These are phyloP conservation scores for Verticillium longisporum DNA, from an alignment of 2,329 filamentous ascomycete genomes.

Conservation along the genomic window DNA sequence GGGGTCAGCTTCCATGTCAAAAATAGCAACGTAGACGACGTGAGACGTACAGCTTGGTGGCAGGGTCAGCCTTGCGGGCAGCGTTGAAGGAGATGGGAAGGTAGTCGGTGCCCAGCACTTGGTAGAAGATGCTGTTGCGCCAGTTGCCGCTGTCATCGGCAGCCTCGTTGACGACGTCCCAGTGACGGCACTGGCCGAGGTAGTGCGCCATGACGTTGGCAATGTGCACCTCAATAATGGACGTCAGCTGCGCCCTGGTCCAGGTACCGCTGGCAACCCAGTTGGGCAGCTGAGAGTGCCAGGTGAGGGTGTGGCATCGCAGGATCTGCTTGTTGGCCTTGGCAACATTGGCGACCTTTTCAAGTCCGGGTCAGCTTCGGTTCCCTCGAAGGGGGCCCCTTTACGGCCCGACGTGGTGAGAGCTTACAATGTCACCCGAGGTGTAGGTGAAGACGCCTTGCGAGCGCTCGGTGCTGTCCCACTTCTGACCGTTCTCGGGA, in stretches of 20 bases:
- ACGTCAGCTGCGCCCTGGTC: slow-evolving; percentile 7
- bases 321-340: slow-evolving; percentile 42
- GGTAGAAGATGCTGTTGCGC: slow-evolving; percentile 36
- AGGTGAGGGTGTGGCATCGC: slow-evolving; percentile 56
- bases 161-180: slow-evolving; percentile 45
- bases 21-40: not conserved
- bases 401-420: not conserved
- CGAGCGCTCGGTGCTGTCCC: slow-evolving; percentile 52
- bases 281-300: slow-evolving; percentile 21
- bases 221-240: slow-evolving; percentile 45
- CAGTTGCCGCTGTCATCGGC: slow-evolving; percentile 38
- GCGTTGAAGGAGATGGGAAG: slow-evolving; percentile 42
- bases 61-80: slow-evolving; percentile 35
- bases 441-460: slow-evolving; percentile 23
- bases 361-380: not conserved
- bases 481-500: slow-evolving; percentile 53
- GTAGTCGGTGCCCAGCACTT: slow-evolving; percentile 40
- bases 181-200: slow-evolving; percentile 37
- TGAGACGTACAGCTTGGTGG: slow-evolving; percentile 36
- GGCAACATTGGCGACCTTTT: slow-evolving; percentile 35
- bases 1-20: not conserved
- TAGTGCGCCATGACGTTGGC: slow-evolving; percentile 36
- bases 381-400: too few species aligned
- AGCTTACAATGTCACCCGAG: slow-evolving; percentile 7
- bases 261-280: slow-evolving; percentile 15